Base-by-base conservation (phyloP, 1,139 yeast genomes). In the Nakaseomyces glabratus region DNA sequence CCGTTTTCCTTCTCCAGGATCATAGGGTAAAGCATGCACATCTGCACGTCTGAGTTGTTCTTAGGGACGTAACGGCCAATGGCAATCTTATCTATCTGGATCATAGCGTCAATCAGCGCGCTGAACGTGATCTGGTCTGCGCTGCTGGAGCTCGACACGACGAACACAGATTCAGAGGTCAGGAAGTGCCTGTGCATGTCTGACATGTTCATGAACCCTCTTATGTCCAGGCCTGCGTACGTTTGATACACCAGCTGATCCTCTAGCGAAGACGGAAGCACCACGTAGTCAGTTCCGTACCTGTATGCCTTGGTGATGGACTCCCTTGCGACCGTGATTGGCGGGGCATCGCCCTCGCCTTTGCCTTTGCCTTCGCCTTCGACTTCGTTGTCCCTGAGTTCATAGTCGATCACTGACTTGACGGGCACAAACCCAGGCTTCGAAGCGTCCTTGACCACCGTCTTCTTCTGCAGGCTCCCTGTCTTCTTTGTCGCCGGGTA, bases 261-360 rank as follows among this genome's bases (percentile, higher is more conserved):
- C 17, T 65, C 63, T 21, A 78, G 58, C 2, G 67, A 66, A 1
- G 63, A 57, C 9, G 72, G 64, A 9, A 73, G 45, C 1, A 73
- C 69, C 3, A 73, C 65, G n/a, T 70, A 59, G 19, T 73, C 70
- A n/a, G 73, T 63, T 5, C 94, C 90, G 49, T 77, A 84, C 43
- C 72, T 68, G 54, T 73, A 84, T 0, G 84, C 93, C 20, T 63
- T 65, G 4, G 59, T 57, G 6, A 64, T 44, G 2, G 53, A 50
- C 0, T 49, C 52, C 16, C 49, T 52, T 1, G 57, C 55, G 1
- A 66, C 61, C 4, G 50, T 40, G 30, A 57, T 49, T 7, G 38
- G 23, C 2, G 37, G 46, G 18, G 45, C 49, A 1, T 46, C 44
- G 1, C 46, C 55, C n/a, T 51, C 53, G 4, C 47, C 55, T 2